Conservation (phyloP, 2,329 filamentous ascomycete species). For the Escovopsis sp. region DNA sequence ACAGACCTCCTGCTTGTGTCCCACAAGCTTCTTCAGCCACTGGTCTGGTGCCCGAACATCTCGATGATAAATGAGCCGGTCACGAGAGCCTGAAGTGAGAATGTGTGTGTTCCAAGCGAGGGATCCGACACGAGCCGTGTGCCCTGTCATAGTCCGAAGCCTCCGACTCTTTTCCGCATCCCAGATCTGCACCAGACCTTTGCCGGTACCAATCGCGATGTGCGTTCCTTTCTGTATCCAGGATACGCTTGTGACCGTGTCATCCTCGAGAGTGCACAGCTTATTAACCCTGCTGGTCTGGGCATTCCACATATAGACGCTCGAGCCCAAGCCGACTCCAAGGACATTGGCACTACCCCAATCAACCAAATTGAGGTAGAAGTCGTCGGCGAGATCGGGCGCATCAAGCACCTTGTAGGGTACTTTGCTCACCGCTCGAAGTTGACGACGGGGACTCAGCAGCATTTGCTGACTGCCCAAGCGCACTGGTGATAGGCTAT, state of each 20-base stretch:
- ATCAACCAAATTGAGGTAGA: conserved; percentile 93
- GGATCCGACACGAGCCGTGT: conserved; percentile 83
- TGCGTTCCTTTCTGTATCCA: conserved; percentile 98
- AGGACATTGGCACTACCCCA: conserved; percentile 94
- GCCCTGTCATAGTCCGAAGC: conserved; percentile 89
- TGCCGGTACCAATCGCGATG: conserved; percentile 85
- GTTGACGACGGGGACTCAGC: conserved; percentile 75
- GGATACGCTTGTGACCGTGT: conserved; percentile 89
- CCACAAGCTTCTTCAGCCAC: conserved; percentile 71
- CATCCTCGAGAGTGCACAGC: conserved; percentile 81
- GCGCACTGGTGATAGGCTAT: conserved; percentile 87
- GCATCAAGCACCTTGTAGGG: conserved; percentile 97
- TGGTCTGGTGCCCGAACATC: conserved; percentile 89
- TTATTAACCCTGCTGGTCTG: conserved; percentile 83
- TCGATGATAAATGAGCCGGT: conserved; percentile 86
- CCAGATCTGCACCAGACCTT: conserved; percentile 94
- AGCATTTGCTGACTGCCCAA: conserved; percentile 89
- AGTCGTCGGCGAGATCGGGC: conserved; percentile 90
- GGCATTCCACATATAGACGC: conserved; percentile 98
- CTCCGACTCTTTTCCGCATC: conserved; percentile 78
- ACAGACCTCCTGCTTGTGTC: conserved; percentile 97
- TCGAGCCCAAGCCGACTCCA: conserved; percentile 80
- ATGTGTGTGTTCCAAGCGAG: conserved; percentile 98
- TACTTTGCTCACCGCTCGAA: conserved; percentile 83
- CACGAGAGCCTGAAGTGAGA: conserved; percentile 83